Percentiles rank a stretch among this genome's conserved stretches.
phyloP scores from a whole-genome alignment of 2,329 filamentous ascomycete genomes.

The Fusarium scirpi region DNA sequence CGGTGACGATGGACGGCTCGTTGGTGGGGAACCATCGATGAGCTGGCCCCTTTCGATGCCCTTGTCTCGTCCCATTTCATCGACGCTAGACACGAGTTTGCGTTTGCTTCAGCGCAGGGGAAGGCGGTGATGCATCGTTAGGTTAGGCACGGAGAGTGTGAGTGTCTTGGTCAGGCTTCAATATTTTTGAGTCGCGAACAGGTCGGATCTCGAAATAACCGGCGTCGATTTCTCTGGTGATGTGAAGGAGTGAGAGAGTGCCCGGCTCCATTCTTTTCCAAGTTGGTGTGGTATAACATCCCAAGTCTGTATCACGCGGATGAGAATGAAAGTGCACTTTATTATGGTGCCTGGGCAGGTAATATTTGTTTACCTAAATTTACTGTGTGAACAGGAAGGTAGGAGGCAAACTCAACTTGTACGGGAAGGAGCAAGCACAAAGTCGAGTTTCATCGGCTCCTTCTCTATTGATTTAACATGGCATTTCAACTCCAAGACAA shows the following conservation, averaged over 20 bases:
- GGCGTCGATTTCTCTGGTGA: conserved; percentile 12
- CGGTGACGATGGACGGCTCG: conserved; percentile 47
- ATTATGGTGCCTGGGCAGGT: neutral
- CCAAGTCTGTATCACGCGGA: conserved; percentile 23
- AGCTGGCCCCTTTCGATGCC: conserved; percentile 48
- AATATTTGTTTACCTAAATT: neutral
- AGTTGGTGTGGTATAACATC: conserved; percentile 12
- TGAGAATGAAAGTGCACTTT: neutral
- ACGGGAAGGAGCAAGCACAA: conserved; percentile 9
- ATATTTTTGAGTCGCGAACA: conserved; percentile 24
- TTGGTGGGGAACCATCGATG: conserved; percentile 47
- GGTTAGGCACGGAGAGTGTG: conserved; percentile 44
- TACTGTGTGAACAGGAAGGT: neutral
- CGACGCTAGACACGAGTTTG: conserved; percentile 44
- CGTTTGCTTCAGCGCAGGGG: conserved; percentile 41
- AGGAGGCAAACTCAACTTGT: conserved; percentile 14
- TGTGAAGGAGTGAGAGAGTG: conserved; percentile 24
- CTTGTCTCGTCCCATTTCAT: conserved; percentile 47
- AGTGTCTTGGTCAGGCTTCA: conserved; percentile 42
- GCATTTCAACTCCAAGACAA: neutral
- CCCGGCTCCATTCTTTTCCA: conserved; percentile 10
- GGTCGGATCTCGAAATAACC: conserved; percentile 17
- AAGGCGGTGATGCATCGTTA: conserved; percentile 49
- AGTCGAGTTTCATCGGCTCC: neutral
- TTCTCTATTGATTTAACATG: neutral